Base-by-base conservation (phyloP, 805 yeast genomes). In the Maudiozyma barnettii region DNA sequence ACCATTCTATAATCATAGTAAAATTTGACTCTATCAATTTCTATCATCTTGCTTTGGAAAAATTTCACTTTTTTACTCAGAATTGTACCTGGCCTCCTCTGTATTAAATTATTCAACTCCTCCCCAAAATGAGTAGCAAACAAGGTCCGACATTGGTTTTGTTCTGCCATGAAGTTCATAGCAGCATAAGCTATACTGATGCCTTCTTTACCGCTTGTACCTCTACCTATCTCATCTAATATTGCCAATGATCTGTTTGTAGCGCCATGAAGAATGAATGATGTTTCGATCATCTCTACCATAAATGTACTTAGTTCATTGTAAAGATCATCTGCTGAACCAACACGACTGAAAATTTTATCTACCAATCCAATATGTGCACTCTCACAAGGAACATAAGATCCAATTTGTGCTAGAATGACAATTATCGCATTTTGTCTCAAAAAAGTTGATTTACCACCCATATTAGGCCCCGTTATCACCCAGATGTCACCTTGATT, bases 401-500 rank as follows among this genome's bases (percentile, higher is more conserved):
- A 77, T 0, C 95, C 95, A 43, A 82, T 76, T 59, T 84, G 95
- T 0, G 85, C 79, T 67, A 84, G 65, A 22, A 84, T 79, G 2
- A 76, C 79, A 40, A 82, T 74, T 4, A 84, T 60, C 0, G 90
- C 93, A 54, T 82, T 79, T 47, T 84, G 90, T 50, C 87, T 73
- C 39, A 84, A 73, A 57, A 79, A 83, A 1, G 89, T 82, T 5
- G 89, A 82, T 58, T 84, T 84, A 7, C 93, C 93, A 6, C 91
- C 91, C 91, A 84, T 84, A 58, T 87, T 87, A 0, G 96, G 95
- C 0, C 96, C 96, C 0, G 95, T 83, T n/a, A 87, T 77, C 16
- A 87, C 71, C 70, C 85, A 75, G 2, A 76, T 58, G 5, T 64
- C 52, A 39, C 64, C 52, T 7, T 54, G 46, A 2, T 49, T 39